Evolutionary conservation across 805 yeast genomes (phyloP).

Genomic region (Sporopachydermia lactativora): DNA sequence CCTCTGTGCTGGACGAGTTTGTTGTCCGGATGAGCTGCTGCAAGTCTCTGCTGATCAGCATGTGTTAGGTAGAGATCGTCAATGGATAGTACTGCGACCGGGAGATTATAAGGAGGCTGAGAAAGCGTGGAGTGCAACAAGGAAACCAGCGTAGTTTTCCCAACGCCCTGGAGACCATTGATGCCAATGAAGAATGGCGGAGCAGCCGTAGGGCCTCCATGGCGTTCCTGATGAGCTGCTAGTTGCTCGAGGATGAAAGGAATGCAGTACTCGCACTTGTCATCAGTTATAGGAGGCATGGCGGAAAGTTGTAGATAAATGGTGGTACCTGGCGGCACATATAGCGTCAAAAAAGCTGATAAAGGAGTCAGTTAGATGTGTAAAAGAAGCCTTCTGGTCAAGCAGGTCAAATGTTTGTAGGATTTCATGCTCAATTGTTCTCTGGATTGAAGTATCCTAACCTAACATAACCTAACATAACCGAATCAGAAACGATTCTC

Average conservation of each 20-base stretch:
- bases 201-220: background rate
- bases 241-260: conserved; percentile 7
- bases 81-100: conserved; percentile 38
- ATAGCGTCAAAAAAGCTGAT: no score
- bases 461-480: no score
- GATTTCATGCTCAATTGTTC: no score
- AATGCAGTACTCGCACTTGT: conserved; percentile 6
- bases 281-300: conserved; percentile 7
- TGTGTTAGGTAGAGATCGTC: conserved; percentile 79
- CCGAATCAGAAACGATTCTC: no score
- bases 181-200: conserved; percentile 12
- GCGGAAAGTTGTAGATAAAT: no score
- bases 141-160: conserved; percentile 5
- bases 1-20: conserved; percentile 66
- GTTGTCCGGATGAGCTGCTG: conserved; percentile 28
- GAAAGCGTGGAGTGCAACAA: conserved; percentile 4
- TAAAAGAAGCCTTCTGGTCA: no score
- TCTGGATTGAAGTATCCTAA: no score
- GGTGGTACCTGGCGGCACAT: no score
- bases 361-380: no score
- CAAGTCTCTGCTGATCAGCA: conserved; percentile 38
- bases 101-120: conserved; percentile 7
- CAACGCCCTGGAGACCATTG: conserved; percentile 13
- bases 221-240: conserved; percentile 1
- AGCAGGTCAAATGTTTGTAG: no score